Conservation (phyloP, 345 rosid species). For the Eucalyptus pumila region DNA sequence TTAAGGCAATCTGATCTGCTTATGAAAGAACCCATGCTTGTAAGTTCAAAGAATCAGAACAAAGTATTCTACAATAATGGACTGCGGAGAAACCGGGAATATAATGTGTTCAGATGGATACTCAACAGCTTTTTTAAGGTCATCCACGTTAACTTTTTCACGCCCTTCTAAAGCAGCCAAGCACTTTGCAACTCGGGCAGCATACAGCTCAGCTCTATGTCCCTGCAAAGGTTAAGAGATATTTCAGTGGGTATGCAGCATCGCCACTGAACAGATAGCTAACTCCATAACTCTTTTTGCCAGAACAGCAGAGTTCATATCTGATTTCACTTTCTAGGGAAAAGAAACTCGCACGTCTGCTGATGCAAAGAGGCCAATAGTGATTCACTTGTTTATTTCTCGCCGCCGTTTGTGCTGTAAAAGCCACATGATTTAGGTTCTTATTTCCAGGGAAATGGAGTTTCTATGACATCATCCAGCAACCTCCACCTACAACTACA, state of each 20-base stretch:
- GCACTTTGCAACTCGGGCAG: conserved; percentile 92
- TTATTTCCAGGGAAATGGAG: not conserved
- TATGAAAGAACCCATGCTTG: not conserved
- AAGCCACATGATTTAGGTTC: not conserved
- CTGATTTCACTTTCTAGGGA: not conserved
- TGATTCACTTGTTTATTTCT: not conserved
- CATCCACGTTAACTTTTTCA: conserved; percentile 84
- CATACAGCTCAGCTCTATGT: conserved; percentile 92
- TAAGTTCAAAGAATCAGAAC: not conserved
- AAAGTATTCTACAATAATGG: not conserved
- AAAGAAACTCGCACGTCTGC: not conserved
- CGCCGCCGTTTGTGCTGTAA: not conserved
- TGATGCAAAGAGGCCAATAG: not conserved
- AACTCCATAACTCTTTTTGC: not conserved
- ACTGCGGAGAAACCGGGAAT: not conserved
- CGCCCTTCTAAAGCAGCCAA: conserved; percentile 93
- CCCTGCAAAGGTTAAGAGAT: conserved; percentile 36
- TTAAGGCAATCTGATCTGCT: not conserved
- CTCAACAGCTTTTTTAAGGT: conserved; percentile 93
- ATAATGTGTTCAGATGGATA: not conserved
- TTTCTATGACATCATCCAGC: not conserved
- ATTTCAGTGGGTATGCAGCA: not conserved
- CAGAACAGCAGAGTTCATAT: not conserved
- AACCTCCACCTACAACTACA: not conserved
- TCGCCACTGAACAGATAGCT: not conserved